phyloP scores from a whole-genome alignment of 148 eudicot species.

The Polygonum aviculare region DNA sequence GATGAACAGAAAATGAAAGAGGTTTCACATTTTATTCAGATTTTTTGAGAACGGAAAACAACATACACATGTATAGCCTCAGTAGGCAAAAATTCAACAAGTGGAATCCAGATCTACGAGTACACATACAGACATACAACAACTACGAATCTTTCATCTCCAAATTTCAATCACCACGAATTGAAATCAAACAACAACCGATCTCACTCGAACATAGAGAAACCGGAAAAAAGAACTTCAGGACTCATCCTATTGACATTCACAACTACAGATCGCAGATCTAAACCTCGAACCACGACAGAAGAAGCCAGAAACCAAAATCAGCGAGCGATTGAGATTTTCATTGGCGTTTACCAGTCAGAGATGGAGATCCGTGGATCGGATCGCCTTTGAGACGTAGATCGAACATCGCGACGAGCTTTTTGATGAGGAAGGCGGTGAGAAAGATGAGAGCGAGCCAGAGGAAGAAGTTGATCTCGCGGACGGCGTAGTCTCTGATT shows the following conservation, averaged over 20 bases:
- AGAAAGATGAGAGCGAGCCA: slow-evolving; percentile 39
- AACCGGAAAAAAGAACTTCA: slow-evolving; percentile 1
- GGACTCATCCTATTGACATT: neutral
- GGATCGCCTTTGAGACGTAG: slow-evolving; percentile 36
- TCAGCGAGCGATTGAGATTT: neutral
- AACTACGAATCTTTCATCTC: neutral
- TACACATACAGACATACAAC: neutral
- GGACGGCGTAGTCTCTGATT: slow-evolving; percentile 27
- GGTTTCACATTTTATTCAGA: no score
- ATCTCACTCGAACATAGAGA: neutral
- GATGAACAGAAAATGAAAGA: neutral
- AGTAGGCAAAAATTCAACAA: neutral
- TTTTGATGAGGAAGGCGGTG: slow-evolving; percentile 26
- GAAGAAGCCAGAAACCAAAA: neutral
- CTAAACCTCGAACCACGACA: neutral
- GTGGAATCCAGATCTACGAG: neutral
- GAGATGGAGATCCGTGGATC: slow-evolving; percentile 41
- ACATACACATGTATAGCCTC: neutral
- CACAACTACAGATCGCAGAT: neutral
- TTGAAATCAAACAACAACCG: neutral
- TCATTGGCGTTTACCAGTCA: slow-evolving; percentile 26
- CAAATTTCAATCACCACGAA: neutral
- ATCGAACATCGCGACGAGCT: slow-evolving; percentile 23
- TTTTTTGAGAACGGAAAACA: neutral
- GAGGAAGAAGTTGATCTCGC: slow-evolving; percentile 41